Base-by-base conservation (phyloP, 257 asterid species). In the Solanum microdontum region DNA sequence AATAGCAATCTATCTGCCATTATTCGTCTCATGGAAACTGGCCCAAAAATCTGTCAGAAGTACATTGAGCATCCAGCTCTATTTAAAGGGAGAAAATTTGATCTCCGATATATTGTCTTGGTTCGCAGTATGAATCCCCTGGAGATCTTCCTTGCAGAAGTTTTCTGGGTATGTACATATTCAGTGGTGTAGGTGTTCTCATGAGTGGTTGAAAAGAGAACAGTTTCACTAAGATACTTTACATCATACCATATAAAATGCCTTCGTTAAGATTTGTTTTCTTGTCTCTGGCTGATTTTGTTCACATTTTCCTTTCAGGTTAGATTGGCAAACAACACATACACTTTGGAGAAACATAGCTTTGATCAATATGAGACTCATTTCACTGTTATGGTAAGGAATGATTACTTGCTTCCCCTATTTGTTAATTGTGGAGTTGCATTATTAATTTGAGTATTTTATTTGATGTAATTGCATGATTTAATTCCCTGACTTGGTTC, bases 1-100 rank as follows among this genome's bases (percentile, higher is more conserved):
- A 93, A 97, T 70, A 93, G 94, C 87, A 94, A 90, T 90, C 91
- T 97, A 89, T 90, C 97, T 60, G 94, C 96, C 36, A 95, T 97
- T 87, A 94, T 97, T 87, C 98, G 99, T 80, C 96, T 97, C 87
- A 95, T 97, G 98, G 99, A 97, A 90, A 97, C 99, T 80, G 99
- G 98, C 83, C 99, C 99, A 36, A 97, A 97, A 93, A 93, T 97
- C 87, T 94, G 98, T 88, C 99, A 97, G 91, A 95, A 97, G 92
- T 97, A 97, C 89, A 97, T 97, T 88, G 99, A 97, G 92, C 98
- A 93, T 88, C 99, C 99, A 84, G 96, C 96, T 48, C 88, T 97
- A 88, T 94, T 97, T 91, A 88, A 90, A 88, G 99, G 99, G 93
- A 95, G 88, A 90, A 97, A 97, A 89, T 97, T 97, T 91, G 99